Evolutionary conservation across 116 monocot species (phyloP).

Genomic region (Dioscorea cayenensis): DNA sequence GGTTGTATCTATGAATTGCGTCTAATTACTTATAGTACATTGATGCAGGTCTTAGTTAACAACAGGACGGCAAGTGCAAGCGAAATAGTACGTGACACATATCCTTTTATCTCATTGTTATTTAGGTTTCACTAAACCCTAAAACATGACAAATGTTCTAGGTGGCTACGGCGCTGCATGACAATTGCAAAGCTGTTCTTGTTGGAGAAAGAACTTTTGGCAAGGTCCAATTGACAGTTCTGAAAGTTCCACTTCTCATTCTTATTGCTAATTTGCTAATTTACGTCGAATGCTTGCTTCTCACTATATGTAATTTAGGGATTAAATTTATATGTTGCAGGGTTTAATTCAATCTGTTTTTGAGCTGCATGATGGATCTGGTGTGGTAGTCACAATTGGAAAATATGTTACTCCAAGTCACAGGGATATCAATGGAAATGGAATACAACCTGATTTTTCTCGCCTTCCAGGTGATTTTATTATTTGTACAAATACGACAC

Average conservation of each 20-base stretch:
- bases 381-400: constrained; percentile 88
- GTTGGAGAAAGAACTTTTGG: constrained; percentile 87
- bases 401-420: constrained; percentile 83
- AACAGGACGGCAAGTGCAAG: constrained; percentile 91
- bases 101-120: neutral
- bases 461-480: constrained; percentile 49
- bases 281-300: neutral
- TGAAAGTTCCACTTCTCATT: neutral
- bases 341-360: constrained; percentile 97
- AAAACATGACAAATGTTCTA: constrained; percentile 16
- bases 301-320: neutral
- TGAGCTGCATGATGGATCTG: constrained; percentile 95
- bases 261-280: neutral
- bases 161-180: constrained; percentile 96
- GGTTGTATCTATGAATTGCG: no score
- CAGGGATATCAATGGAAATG: constrained; percentile 84
- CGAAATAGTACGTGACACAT: constrained; percentile 69
- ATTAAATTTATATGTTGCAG: constrained; percentile 18
- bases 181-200: constrained; percentile 90
- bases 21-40: neutral
- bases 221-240: constrained; percentile 40
- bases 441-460: constrained; percentile 80
- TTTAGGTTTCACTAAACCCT: neutral
- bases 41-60: constrained; percentile 83
- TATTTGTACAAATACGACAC: neutral